Evolutionary conservation across 1,284 basidiomycete species (phyloP), one percentile per base, ranked within the genome.

Genomic region (Heterobasidion annosum): DNA sequence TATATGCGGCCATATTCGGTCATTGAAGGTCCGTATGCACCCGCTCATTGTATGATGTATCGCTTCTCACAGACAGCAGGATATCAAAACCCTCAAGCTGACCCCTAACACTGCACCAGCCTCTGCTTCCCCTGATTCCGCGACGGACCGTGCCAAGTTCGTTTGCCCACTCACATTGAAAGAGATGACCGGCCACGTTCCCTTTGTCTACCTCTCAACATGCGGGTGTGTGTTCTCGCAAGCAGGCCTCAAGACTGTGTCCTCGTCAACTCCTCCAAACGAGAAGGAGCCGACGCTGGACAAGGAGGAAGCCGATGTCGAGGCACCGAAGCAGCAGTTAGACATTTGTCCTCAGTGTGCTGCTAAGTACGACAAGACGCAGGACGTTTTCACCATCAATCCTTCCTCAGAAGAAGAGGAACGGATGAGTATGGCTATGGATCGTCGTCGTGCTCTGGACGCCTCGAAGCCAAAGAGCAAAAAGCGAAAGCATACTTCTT

Each of bases 171-270:
- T 97, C 50, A 91, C 86, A 2, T 72, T 93, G 60, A 91, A 92
- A 66, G 94, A 96, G 71, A 96, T 97, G 92, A 92, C 91, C 58
- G 93, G 93, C n/a, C 67, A 72, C 0, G 80, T 89, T 52, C 90
- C 91, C 0, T 97, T 97, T 67, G 82, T 93, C 54, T 95, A 93
- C 65, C 70, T 96, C 59, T 73, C 76, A n/a, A 71, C 84, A 0
- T 97, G 93, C 63, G 93, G 93, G n/a, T 94, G 91, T 65, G 91
- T 91, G 35, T 86, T 93, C 68, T 85, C 88, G 4, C 83, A 86
- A 55, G 83, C 82, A 0, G 89, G 85, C 3, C 73, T 93, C 45
- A 83, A 82, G 57, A 82, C 83, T 0, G 57, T 71, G 5, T 62
- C 72, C 2, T 65, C 74, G 3, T 65, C 75, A 44, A 55, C 56